Percentiles rank a stretch among this genome's conserved stretches.
These are phyloP conservation scores for Leccinum variicolor DNA, from an alignment of 768 basidiomycete genomes.

Conservation along the genomic window DNA sequence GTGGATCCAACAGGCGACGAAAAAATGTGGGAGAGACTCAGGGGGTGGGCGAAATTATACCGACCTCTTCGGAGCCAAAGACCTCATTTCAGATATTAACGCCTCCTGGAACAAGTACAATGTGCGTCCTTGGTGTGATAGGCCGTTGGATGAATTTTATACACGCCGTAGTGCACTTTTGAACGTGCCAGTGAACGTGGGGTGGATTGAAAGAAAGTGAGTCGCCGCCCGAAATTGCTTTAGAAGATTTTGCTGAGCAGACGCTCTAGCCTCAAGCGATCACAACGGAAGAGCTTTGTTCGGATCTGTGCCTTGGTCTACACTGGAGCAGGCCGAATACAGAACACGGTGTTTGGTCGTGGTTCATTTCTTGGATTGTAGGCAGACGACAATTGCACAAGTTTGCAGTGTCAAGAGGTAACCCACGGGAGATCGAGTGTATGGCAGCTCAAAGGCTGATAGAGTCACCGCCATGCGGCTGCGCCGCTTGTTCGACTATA, in stretches of 20 bases:
- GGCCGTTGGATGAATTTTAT: neutral
- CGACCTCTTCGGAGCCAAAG: neutral
- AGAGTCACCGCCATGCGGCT: constrained; percentile 6
- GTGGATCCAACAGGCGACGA: neutral
- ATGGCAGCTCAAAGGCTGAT: neutral
- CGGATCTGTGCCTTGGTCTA: neutral
- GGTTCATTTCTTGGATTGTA: neutral
- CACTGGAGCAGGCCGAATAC: neutral
- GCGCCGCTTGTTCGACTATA: neutral
- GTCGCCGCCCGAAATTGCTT: neutral
- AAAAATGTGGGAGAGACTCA: neutral
- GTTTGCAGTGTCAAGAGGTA: neutral
- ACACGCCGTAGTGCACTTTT: neutral
- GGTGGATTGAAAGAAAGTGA: neutral
- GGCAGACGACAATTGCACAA: neutral
- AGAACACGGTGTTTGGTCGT: neutral
- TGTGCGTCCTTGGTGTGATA: neutral
- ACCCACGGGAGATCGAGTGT: neutral
- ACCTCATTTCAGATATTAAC: neutral
- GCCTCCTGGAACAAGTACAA: neutral
- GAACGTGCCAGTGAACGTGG: neutral
- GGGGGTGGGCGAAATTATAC: neutral
- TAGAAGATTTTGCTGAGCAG: neutral
- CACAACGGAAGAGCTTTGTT: neutral
- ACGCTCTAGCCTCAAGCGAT: neutral